Evolutionary conservation across 768 basidiomycete species (phyloP).

Genomic region (Auricularia cornea): DNA sequence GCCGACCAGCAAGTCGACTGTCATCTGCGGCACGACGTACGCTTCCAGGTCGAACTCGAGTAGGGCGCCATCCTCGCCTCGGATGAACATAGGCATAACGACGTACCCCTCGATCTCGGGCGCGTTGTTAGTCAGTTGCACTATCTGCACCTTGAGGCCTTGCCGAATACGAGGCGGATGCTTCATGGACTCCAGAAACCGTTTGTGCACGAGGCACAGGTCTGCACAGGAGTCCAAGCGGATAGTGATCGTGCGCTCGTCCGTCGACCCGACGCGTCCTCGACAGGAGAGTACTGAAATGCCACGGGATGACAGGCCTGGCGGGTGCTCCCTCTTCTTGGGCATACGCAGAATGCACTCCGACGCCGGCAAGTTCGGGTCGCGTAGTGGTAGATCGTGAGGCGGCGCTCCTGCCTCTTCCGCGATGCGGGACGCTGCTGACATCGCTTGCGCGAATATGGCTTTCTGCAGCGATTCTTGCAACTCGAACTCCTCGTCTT

Average conservation of each 20-base stretch:
- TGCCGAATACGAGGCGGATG: background rate
- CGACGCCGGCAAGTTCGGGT: no score
- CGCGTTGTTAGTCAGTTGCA: background rate
- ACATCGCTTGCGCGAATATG: no score
- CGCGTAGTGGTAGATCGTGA: background rate
- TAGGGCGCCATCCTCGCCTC: background rate
- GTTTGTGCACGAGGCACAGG: background rate
- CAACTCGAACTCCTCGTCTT: no score
- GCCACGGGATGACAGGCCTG: background rate
- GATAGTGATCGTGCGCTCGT: background rate
- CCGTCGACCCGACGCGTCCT: background rate
- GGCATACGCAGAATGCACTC: no score
- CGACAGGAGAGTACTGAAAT: background rate
- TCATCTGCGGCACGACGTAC: slow-evolving; percentile 19
- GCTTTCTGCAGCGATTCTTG: no score
- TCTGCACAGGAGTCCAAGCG: background rate
- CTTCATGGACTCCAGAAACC: background rate
- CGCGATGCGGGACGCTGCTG: no score
- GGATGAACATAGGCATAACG: background rate
- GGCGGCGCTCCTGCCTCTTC: no score
- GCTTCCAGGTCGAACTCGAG: background rate
- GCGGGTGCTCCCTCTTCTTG: background rate
- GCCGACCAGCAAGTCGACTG: slow-evolving; percentile 23
- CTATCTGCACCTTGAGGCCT: background rate
- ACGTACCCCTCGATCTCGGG: background rate